These are phyloP conservation scores for Apiospora arundinis DNA, from an alignment of 2,329 filamentous ascomycete species.

Conservation along the genomic window DNA sequence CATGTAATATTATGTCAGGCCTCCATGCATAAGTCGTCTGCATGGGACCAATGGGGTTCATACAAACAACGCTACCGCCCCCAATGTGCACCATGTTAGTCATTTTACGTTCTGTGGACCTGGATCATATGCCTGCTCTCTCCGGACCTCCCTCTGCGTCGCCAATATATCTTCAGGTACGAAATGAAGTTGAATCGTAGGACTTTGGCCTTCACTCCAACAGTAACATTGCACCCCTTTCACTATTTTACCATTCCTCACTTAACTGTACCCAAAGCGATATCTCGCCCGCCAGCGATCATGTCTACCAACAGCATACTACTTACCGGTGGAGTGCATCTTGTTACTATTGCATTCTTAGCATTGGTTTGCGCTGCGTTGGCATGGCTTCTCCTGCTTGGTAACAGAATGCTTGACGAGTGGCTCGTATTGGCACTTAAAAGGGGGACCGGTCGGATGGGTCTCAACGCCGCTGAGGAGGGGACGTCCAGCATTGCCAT, in stretches of 20 bases:
- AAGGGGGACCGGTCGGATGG: not conserved
- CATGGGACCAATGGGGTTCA: not conserved
- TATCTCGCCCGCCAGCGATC: not conserved
- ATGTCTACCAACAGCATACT: not conserved
- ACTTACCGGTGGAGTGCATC: not conserved
- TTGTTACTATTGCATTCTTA: not conserved
- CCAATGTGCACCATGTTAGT: not conserved
- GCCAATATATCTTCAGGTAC: too few relatives aligned
- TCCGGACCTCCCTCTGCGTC: fast-evolving
- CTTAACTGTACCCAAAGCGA: not conserved
- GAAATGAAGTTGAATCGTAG: too few relatives aligned
- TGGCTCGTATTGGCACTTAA: not conserved
- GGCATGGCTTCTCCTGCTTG: not conserved
- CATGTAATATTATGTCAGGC: not conserved
- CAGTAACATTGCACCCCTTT: not conserved
- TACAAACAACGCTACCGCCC: not conserved
- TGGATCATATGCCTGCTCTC: not conserved
- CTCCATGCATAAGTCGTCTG: not conserved
- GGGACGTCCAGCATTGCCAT: conserved; percentile 9
- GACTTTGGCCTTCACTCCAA: not conserved
- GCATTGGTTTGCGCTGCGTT: not conserved
- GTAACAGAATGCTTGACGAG: not conserved
- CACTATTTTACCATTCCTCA: not conserved
- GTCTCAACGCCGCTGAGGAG: conserved; percentile 20
- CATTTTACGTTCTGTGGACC: too few relatives aligned